Evolutionary conservation across 768 basidiomycete species (phyloP).

Genomic region (Gautieria morchelliformis): DNA sequence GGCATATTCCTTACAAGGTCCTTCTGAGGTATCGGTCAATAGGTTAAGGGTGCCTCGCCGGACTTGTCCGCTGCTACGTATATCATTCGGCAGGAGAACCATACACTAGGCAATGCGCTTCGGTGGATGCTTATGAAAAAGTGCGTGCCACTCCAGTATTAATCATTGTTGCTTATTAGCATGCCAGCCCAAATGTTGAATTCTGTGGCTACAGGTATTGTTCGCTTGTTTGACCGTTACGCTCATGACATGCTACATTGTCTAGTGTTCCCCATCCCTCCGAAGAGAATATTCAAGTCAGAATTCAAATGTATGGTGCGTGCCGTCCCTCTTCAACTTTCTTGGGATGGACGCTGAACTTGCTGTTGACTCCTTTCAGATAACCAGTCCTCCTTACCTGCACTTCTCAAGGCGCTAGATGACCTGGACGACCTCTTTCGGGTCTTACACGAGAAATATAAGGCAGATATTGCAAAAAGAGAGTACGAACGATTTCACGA

Average conservation of each 20-base stretch:
- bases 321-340: slow-evolving; percentile 9
- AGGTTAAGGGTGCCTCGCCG: slow-evolving; percentile 78
- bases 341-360: neutral
- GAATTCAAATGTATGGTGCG: slow-evolving; percentile 99
- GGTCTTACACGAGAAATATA: slow-evolving; percentile 62
- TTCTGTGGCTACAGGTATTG: slow-evolving; percentile 92
- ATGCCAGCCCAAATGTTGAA: slow-evolving; percentile 80
- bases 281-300: slow-evolving; percentile 89
- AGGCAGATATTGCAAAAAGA: slow-evolving; percentile 12
- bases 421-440: slow-evolving; percentile 72
- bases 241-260: neutral
- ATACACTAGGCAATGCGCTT: slow-evolving; percentile 91
- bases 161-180: neutral
- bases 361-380: slow-evolving; percentile 35
- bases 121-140: slow-evolving; percentile 99
- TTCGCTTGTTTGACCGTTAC: neutral
- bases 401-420: slow-evolving; percentile 64
- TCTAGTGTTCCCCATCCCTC: slow-evolving; percentile 87
- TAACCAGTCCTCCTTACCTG: slow-evolving; percentile 73
- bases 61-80: slow-evolving; percentile 87
- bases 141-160: slow-evolving; percentile 35
- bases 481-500: slow-evolving; percentile 8
- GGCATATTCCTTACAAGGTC: neutral
- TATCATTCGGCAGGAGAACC: slow-evolving; percentile 87
- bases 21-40: neutral